Conservation (phyloP, 305 asterid species). For the Solanum hybrid region DNA sequence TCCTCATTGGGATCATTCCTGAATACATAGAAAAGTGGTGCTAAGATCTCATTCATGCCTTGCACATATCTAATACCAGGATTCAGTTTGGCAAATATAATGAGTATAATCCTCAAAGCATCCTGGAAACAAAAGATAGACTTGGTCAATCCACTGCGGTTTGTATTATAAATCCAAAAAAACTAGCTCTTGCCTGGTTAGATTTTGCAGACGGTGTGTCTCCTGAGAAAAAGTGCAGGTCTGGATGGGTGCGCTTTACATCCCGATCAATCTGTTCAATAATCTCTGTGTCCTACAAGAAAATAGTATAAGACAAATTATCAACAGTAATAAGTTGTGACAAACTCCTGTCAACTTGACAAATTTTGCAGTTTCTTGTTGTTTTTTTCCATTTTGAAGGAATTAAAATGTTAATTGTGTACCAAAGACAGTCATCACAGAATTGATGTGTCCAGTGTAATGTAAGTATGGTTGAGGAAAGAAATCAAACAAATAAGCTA, state of each 20-base stretch:
- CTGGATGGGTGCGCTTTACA: conserved; percentile 99
- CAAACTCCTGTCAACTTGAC: background rate
- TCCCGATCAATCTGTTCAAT: conserved; percentile 93
- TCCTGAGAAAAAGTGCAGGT: conserved; percentile 88
- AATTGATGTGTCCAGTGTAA: background rate
- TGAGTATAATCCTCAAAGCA: conserved; percentile 61
- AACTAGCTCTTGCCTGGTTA: conserved; percentile 50
- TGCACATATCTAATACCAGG: conserved; percentile 97
- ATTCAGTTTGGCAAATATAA: conserved; percentile 81
- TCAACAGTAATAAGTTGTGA: background rate
- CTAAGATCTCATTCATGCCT: conserved; percentile 97
- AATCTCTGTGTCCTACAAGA: conserved; percentile 70
- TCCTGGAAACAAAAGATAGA: conserved; percentile 39
- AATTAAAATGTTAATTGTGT: background rate
- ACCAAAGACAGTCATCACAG: background rate
- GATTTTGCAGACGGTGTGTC: conserved; percentile 68
- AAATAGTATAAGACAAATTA: background rate
- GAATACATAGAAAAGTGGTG: conserved; percentile 73
- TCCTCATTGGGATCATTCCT: conserved; percentile 75
- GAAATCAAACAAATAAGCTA: background rate
- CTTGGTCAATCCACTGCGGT: background rate
- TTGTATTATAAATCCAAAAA: conserved; percentile 1
- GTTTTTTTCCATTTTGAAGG: background rate
- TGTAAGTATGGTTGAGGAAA: background rate
- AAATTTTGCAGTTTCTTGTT: background rate